phyloP scores from a whole-genome alignment of 192 early-diverging fungal genomes.

The Coemansia sp. region DNA sequence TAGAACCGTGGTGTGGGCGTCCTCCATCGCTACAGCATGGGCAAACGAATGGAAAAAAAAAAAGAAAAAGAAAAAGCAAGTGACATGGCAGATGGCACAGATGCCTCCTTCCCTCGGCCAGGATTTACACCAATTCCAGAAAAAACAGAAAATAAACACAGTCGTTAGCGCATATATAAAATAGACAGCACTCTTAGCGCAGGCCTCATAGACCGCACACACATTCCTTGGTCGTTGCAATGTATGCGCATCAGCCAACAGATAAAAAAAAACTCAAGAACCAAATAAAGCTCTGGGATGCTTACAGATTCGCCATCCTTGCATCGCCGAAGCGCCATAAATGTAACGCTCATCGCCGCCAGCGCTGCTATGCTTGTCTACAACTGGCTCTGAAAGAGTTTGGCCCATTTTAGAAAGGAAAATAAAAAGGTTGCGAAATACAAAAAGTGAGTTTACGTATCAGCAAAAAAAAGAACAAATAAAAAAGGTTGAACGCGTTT shows the following conservation, averaged over 20 bases:
- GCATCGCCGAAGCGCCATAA: constrained; percentile 91
- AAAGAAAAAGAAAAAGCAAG: background rate
- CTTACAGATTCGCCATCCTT: constrained; percentile 87
- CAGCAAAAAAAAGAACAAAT: constrained; percentile 4
- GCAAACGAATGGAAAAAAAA: constrained; percentile 2
- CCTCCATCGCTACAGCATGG: constrained; percentile 80
- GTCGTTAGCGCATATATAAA: background rate
- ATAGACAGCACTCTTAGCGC: background rate
- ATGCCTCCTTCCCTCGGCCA: background rate
- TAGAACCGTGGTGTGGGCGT: constrained; percentile 89
- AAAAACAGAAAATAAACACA: background rate
- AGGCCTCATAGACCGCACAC: constrained; percentile 1
- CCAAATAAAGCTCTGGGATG: constrained; percentile 13
- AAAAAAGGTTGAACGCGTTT: constrained; percentile 6
- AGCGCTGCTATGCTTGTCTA: constrained; percentile 78
- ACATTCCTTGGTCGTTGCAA: background rate
- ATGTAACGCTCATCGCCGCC: constrained; percentile 74
- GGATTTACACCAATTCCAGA: background rate
- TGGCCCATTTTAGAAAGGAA: constrained; percentile 79
- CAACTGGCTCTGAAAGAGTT: constrained; percentile 90
- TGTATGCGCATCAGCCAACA: background rate
- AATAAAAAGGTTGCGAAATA: constrained; percentile 10
- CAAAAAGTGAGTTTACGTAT: constrained; percentile 8
- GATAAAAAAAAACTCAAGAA: no score
- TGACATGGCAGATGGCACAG: no score